Evolutionary conservation across 768 basidiomycete species (phyloP), one percentile per base, ranked within the genome.

Genomic region (Collybiopsis luxurians): DNA sequence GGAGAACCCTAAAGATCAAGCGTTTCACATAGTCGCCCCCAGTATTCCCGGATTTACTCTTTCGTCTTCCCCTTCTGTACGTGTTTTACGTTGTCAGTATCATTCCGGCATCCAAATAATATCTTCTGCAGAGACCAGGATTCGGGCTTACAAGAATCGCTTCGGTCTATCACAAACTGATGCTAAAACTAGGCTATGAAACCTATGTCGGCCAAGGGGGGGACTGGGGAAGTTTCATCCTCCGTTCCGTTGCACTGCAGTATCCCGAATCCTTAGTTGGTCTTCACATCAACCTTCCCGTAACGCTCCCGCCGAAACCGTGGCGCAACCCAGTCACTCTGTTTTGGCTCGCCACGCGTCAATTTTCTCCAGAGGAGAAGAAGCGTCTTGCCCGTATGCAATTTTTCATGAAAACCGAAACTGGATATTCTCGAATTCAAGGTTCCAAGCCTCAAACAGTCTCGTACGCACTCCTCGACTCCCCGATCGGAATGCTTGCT

Each of bases 401-500:
- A 48, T 64, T 62, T 63, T 76, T 69, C 61, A 54, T 64, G 47
- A 62, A 57, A 12, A 60, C 65, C 15, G 74, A 73, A 40, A 56
- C 31, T 3, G 78, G 76, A 7, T 79, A 79, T 58, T 67, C 62
- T 27, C 38, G 31, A 2, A 68, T 72, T 31, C 79, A 79, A 58
- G 64, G 66, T 1, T 76, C 76, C 0, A 76, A 74, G 57, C 78
- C 78, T 0, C 78, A 79, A 58, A 78, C 78, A 1, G 60, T 79
- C 15, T 78, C 77, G 0, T 81, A 81, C 59, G 64, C 67, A 1
- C 67, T 84, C 1, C 60, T 75, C 0, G 83, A 84, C 61, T 81
- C 80, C 2, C 83, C 83, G 10, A 72, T 77, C 1, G 83, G 80
- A 1, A 61, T 79, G 59, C 69, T 79, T 13, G 72, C 75, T 11